Conservation (phyloP, 225 moss, liverwort and hornwort genomes). For the Physcomitrellopsis africana region DNA sequence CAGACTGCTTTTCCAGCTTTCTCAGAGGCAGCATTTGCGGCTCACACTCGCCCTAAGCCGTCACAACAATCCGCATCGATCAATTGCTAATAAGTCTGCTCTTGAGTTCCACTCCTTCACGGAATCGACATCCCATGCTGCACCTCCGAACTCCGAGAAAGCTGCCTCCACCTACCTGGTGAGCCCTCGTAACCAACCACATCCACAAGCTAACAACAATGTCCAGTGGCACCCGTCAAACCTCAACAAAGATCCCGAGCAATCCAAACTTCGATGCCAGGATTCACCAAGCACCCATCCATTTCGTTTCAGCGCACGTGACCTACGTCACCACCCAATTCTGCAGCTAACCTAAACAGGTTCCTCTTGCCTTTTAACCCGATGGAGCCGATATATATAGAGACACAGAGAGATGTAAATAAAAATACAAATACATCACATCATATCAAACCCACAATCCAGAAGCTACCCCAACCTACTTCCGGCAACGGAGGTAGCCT, state of each 20-base stretch:
- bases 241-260: not conserved
- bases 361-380: not conserved
- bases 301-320: not conserved
- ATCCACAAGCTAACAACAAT: not conserved
- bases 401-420: no score
- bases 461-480: not conserved
- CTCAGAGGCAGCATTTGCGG: not conserved
- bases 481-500: not conserved
- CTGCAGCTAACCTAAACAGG: conserved; percentile 24
- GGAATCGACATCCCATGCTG: conserved; percentile 1
- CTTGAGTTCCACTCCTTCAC: not conserved
- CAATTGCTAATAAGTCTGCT: no score
- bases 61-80: not conserved
- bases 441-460: not conserved
- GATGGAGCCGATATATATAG: not conserved
- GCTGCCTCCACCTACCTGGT: conserved; percentile 16
- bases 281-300: conserved; percentile 1
- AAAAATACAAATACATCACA: no score
- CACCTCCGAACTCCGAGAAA: not conserved
- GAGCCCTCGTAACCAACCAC: conserved; percentile 6
- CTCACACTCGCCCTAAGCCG: no score
- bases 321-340: not conserved
- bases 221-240: not conserved
- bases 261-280: not conserved
- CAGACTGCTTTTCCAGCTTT: conserved; percentile 1